Percentiles rank a stretch among this genome's conserved stretches.
Evolutionary conservation across 2,329 filamentous ascomycete species (phyloP).

Genomic region (Xylaria multiplex): DNA sequence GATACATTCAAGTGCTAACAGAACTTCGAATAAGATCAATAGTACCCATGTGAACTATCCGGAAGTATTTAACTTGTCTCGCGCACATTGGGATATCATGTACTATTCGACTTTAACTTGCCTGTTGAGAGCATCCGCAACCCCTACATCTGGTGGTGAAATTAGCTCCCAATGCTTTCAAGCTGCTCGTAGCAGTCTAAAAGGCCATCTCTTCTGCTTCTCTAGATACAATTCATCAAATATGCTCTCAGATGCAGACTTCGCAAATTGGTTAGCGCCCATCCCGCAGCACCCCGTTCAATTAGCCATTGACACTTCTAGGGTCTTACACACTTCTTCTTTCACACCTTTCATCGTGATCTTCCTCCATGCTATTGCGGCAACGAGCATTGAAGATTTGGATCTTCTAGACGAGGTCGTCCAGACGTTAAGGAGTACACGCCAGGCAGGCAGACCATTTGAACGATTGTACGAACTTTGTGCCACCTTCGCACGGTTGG

Average conservation of each 20-base stretch:
- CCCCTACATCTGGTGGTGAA: background rate
- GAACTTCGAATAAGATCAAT: background rate
- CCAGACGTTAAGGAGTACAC: background rate
- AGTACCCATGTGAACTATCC: slow-evolving; percentile 1
- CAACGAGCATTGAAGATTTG: background rate
- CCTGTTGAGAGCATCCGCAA: slow-evolving; percentile 9
- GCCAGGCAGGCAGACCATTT: slow-evolving; percentile 9
- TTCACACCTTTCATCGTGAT: slow-evolving; percentile 11
- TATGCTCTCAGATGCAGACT: slow-evolving; percentile 11
- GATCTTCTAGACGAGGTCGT: slow-evolving; percentile 12
- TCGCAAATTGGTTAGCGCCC: slow-evolving; percentile 6
- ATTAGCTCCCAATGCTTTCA: slow-evolving; percentile 5
- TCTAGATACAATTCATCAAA: slow-evolving; percentile 3
- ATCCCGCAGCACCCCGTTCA: background rate
- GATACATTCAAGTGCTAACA: background rate
- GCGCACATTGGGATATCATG: slow-evolving; percentile 13
- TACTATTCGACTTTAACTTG: slow-evolving; percentile 15
- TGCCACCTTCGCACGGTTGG: slow-evolving; percentile 11
- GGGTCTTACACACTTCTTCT: slow-evolving; percentile 10
- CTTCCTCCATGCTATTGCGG: slow-evolving; percentile 9
- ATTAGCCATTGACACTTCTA: background rate
- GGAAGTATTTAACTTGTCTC: slow-evolving; percentile 11
- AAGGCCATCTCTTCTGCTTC: background rate
- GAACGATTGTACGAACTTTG: slow-evolving; percentile 8
- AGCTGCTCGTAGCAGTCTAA: slow-evolving; percentile 1